These are phyloP conservation scores for Codiaeum variegatum DNA, from an alignment of 441 rosid genomes.

Conservation along the genomic window DNA sequence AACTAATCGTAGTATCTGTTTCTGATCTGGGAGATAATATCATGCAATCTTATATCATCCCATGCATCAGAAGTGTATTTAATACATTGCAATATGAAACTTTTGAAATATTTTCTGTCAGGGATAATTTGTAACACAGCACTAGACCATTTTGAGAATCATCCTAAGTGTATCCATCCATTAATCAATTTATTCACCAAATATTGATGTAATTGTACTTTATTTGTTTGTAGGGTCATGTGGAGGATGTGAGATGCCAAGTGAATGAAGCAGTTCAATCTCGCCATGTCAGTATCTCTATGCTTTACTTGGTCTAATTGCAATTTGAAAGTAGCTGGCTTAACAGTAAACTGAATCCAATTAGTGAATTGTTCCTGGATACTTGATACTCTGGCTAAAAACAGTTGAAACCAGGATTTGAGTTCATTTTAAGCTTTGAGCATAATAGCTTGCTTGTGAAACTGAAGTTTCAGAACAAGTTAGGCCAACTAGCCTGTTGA, in stretches of 20 bases:
- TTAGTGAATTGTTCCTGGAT: conserved; percentile 1
- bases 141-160: background rate
- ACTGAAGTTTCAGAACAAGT: background rate
- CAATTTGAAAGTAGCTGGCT: background rate
- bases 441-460: background rate
- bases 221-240: conserved; percentile 63
- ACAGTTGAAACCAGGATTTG: background rate
- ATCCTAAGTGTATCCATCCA: background rate
- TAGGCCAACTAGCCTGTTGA: background rate
- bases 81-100: background rate
- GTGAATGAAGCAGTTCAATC: conserved; percentile 84
- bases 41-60: background rate
- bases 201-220: conserved; percentile 7
- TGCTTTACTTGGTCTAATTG: background rate
- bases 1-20: background rate
- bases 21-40: background rate
- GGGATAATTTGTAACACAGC: background rate
- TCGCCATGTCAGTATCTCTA: conserved; percentile 54
- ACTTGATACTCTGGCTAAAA: conserved; percentile 12
- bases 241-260: conserved; percentile 85
- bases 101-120: background rate
- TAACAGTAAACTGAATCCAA: background rate
- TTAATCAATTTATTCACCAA: background rate
- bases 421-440: background rate
- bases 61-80: background rate